phyloP scores from a whole-genome alignment of 2,329 filamentous ascomycete species.

The Penicillium sp. region DNA sequence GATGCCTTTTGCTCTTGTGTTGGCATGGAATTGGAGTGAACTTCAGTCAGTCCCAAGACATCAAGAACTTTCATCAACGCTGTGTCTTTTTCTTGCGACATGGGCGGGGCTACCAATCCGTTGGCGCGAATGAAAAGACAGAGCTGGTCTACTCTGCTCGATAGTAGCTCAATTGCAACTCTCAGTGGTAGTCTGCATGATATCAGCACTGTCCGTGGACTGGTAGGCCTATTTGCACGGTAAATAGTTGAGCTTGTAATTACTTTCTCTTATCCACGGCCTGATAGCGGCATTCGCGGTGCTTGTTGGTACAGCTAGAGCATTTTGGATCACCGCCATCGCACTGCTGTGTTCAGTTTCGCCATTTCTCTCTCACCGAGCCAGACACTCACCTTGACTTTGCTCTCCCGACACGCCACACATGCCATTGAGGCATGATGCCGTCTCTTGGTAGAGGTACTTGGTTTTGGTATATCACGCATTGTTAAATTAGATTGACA shows the following conservation, averaged over 20 bases:
- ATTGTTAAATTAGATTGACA: not conserved
- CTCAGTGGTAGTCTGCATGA: constrained; percentile 24
- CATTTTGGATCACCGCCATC: constrained; percentile 18
- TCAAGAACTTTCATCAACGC: constrained; percentile 14
- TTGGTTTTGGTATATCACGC: not conserved
- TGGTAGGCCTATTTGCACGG: not conserved
- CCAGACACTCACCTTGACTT: constrained; percentile 36
- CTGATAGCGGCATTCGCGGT: constrained; percentile 25
- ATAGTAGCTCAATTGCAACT: constrained; percentile 26
- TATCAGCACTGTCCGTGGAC: not conserved
- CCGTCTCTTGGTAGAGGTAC: not conserved
- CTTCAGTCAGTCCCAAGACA: constrained; percentile 11
- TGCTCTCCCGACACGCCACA: constrained; percentile 39
- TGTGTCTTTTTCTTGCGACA: constrained; percentile 13
- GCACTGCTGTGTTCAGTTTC: constrained; percentile 3
- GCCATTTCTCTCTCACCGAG: not conserved
- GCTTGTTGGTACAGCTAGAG: constrained; percentile 26
- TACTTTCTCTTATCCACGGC: constrained; percentile 33
- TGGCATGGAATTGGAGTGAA: not conserved
- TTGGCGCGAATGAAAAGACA: constrained; percentile 23
- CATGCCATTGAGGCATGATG: constrained; percentile 29
- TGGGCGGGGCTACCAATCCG: constrained; percentile 15
- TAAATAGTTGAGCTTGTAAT: not conserved
- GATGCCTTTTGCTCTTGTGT: not conserved
- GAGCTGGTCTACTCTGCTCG: constrained; percentile 22